These are phyloP conservation scores for Gastrodia elata DNA, from an alignment of 106 monocot genomes.

Conservation along the genomic window DNA sequence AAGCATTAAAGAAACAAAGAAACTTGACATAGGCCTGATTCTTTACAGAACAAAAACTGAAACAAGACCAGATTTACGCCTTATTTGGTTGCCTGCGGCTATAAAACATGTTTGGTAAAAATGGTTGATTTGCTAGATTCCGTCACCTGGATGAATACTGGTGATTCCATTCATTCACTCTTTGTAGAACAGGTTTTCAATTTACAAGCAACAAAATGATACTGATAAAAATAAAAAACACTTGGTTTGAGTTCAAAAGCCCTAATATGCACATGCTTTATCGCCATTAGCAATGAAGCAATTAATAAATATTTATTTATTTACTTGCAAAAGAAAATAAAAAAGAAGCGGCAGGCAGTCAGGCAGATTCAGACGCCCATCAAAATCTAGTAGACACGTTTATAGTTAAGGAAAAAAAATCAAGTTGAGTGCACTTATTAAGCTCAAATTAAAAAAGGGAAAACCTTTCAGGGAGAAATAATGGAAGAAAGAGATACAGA, in stretches of 20 bases:
- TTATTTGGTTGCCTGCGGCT: not conserved
- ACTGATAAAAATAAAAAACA: not conserved
- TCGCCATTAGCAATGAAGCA: not conserved
- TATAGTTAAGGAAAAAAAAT: not conserved
- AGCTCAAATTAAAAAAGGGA: not conserved
- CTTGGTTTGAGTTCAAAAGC: not conserved
- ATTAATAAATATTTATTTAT: not conserved
- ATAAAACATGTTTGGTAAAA: not conserved
- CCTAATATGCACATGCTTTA: not conserved
- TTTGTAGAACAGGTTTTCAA: not conserved
- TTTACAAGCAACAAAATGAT: not conserved
- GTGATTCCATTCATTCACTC: not conserved
- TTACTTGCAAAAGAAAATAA: not conserved
- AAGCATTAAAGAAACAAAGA: not conserved
- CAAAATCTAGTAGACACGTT: not conserved
- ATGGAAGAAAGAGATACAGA: not conserved
- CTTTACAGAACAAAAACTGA: not conserved
- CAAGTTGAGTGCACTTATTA: not conserved
- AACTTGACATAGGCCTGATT: not conserved
- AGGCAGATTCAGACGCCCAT: not conserved
- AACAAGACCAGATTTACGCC: not conserved
- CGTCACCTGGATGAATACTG: not conserved
- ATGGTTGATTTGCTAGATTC: not conserved
- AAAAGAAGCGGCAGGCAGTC: too few species aligned
- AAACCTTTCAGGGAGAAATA: not conserved